Percentiles rank a stretch among this genome's conserved stretches.
Evolutionary conservation across 345 rosid genomes (phyloP).

Genomic region (Eucalyptus brandiana): DNA sequence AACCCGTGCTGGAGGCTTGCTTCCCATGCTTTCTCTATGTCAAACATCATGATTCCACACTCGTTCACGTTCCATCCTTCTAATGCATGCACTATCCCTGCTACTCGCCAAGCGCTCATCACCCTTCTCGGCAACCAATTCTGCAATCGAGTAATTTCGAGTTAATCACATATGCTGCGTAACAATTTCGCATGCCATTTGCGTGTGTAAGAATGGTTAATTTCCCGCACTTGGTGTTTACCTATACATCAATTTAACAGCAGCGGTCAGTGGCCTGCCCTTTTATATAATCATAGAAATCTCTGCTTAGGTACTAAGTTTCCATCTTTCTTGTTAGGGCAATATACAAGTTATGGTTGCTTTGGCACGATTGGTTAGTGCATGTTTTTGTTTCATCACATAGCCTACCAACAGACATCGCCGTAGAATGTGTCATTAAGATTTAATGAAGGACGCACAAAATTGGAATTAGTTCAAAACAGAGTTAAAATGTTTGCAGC

Average conservation of each 20-base stretch:
- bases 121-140: conserved; percentile 51
- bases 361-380: background rate
- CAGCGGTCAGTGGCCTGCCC: background rate
- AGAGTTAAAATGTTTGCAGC: background rate
- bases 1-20: conserved; percentile 44
- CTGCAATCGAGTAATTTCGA: conserved; percentile 1
- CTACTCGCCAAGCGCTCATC: conserved; percentile 50
- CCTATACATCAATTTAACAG: background rate
- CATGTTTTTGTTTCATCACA: background rate
- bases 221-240: background rate
- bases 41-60: conserved; percentile 15
- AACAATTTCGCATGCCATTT: background rate
- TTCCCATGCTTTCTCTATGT: conserved; percentile 27
- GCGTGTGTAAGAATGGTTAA: background rate
- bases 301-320: background rate
- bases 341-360: background rate
- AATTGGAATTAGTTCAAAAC: background rate
- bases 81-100: conserved; percentile 40
- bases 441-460: background rate
- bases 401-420: background rate
- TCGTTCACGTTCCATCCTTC: conserved; percentile 45
- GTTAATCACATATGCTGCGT: background rate
- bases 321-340: background rate
- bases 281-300: background rate
- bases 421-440: background rate